These are phyloP conservation scores for Ganoderma sinense DNA, from an alignment of 1,284 basidiomycete species.

Conservation along the genomic window DNA sequence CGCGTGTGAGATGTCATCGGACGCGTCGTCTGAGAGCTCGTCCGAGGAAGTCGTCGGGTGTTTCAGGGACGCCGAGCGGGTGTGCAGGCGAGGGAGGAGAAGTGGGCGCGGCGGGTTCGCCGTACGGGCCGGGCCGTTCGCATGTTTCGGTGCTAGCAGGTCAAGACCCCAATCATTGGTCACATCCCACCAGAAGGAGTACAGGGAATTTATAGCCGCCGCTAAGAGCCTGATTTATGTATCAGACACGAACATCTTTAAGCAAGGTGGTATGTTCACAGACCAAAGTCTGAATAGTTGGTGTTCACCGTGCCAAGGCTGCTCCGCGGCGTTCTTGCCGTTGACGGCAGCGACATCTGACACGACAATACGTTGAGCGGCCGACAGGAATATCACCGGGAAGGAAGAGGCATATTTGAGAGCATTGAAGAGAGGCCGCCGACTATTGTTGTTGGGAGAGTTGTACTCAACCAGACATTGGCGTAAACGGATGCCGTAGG, in stretches of 20 bases:
- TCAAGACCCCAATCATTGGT: slow-evolving; percentile 98
- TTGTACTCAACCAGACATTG: slow-evolving; percentile 93
- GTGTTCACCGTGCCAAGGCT: slow-evolving; percentile 80
- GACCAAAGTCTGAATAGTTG: slow-evolving; percentile 87
- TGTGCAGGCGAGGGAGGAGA: slow-evolving; percentile 55
- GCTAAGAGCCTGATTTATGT: slow-evolving; percentile 73
- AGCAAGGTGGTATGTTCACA: slow-evolving; percentile 33
- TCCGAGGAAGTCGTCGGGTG: slow-evolving; percentile 25
- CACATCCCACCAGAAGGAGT: slow-evolving; percentile 99
- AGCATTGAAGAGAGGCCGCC: slow-evolving; percentile 90
- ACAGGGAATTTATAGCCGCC: slow-evolving; percentile 90
- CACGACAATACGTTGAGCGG: slow-evolving; percentile 79
- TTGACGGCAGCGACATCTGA: slow-evolving; percentile 60
- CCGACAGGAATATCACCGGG: slow-evolving; percentile 96
- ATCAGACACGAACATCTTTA: background rate
- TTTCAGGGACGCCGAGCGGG: slow-evolving; percentile 33
- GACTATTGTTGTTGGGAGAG: slow-evolving; percentile 69
- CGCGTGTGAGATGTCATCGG: slow-evolving; percentile 31
- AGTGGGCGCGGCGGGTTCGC: slow-evolving; percentile 48
- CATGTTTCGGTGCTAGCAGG: slow-evolving; percentile 60
- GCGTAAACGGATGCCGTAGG: slow-evolving; percentile 90
- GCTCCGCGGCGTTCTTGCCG: slow-evolving; percentile 50
- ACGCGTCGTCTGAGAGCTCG: slow-evolving; percentile 32
- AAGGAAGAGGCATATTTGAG: slow-evolving; percentile 97
- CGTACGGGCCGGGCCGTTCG: slow-evolving; percentile 30